Conservation (phyloP, 2,329 filamentous ascomycete genomes). For the Colletotrichum ledebouriae region DNA sequence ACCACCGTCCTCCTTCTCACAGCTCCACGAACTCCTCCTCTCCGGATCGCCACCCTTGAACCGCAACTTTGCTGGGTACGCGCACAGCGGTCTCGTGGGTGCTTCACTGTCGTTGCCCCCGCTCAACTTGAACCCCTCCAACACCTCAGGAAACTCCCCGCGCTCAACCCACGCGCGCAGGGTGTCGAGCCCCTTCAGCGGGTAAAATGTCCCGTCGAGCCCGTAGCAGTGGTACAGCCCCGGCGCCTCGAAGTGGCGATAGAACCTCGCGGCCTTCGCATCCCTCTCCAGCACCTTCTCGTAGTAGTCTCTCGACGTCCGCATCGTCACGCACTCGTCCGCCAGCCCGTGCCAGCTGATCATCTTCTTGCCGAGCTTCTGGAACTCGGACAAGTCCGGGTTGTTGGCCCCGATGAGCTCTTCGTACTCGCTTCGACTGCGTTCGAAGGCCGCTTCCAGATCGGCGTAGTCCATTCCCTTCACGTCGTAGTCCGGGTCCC, state of each 20-base stretch:
- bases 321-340: constrained; percentile 55
- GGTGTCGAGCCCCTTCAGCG: constrained; percentile 35
- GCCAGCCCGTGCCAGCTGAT: constrained; percentile 58
- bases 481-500: constrained; percentile 31
- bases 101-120: constrained; percentile 38
- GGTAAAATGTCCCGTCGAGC: constrained; percentile 35
- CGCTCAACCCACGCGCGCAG: constrained; percentile 39
- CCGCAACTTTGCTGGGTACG: constrained; percentile 25
- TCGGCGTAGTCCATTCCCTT: constrained; percentile 23
- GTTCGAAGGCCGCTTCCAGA: constrained; percentile 24
- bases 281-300: constrained; percentile 37
- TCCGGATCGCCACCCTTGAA: constrained; percentile 32
- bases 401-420: constrained; percentile 48
- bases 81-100: constrained; percentile 35
- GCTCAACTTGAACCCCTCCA: constrained; percentile 34
- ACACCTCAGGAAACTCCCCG: constrained; percentile 17
- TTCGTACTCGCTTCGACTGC: constrained; percentile 40
- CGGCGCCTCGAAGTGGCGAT: constrained; percentile 63
- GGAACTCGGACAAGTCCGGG: constrained; percentile 50
- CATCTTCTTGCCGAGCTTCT: constrained; percentile 55
- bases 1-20: constrained; percentile 9
- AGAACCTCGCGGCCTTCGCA: constrained; percentile 56
- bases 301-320: constrained; percentile 51
- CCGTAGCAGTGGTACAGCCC: constrained; percentile 64
- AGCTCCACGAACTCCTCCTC: constrained; percentile 29